Evolutionary conservation across 768 basidiomycete species (phyloP).

Genomic region (Mycena maculata): DNA sequence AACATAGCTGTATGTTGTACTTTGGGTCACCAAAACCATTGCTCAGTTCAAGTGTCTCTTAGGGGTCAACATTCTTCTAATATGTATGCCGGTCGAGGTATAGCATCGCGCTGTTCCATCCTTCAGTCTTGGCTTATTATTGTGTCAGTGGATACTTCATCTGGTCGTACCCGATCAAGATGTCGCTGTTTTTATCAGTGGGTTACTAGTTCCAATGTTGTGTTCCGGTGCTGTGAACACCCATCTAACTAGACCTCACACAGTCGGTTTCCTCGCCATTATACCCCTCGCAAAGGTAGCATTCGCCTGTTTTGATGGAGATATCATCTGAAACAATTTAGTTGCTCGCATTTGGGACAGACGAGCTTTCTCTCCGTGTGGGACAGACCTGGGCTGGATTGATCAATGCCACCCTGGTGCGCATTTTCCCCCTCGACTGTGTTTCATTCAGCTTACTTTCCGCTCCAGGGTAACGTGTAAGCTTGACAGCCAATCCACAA

Average conservation of each 20-base stretch:
- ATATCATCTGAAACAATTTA: slow-evolving; percentile 29
- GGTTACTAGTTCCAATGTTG: background rate
- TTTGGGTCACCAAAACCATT: too few relatives aligned
- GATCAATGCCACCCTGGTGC: slow-evolving; percentile 71
- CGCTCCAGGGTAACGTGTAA: slow-evolving; percentile 37
- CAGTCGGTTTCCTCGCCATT: slow-evolving; percentile 70
- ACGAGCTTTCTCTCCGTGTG: slow-evolving; percentile 70
- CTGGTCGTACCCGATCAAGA: slow-evolving; percentile 49
- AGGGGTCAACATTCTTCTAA: slow-evolving; percentile 11
- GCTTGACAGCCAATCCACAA: background rate
- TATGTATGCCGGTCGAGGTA: slow-evolving; percentile 14
- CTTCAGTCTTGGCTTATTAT: background rate
- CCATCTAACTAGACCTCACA: slow-evolving; percentile 3
- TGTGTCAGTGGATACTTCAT: slow-evolving; percentile 62
- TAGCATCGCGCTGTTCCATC: too few relatives aligned
- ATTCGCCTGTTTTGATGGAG: background rate
- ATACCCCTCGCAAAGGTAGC: slow-evolving; percentile 69
- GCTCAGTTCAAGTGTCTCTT: too few relatives aligned
- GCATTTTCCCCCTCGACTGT: background rate
- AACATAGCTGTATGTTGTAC: background rate
- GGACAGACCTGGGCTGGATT: slow-evolving; percentile 72
- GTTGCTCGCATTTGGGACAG: slow-evolving; percentile 74
- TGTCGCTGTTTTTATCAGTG: slow-evolving; percentile 65
- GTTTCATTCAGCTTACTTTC: background rate
- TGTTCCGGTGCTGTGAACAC: slow-evolving; percentile 32